phyloP scores from a whole-genome alignment of 2,329 filamentous ascomycete genomes.

The Massarina eburnea region DNA sequence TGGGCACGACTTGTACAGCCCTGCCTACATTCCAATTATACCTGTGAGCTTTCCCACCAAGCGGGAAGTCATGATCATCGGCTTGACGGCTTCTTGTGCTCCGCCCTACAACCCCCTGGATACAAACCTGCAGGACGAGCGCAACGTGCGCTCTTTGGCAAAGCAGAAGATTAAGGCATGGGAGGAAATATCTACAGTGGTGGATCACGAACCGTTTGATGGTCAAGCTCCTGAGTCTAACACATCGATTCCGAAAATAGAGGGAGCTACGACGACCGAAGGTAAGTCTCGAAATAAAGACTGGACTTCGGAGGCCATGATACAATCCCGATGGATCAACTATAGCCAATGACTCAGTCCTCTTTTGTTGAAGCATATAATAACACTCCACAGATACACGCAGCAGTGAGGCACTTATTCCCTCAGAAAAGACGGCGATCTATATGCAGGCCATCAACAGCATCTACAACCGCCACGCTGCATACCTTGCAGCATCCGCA shows the following conservation, averaged over 20 bases:
- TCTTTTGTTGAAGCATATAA: too few relatives aligned
- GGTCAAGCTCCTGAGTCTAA: too few relatives aligned
- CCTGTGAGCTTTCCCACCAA: conserved; percentile 22
- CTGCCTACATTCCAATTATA: conserved; percentile 19
- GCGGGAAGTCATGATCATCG: conserved; percentile 19
- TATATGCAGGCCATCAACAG: not conserved
- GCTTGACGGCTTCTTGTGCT: conserved; percentile 6
- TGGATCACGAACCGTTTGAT: conserved; percentile 2
- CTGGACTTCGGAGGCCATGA: not conserved
- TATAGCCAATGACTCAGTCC: not conserved
- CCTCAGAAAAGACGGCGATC: too few relatives aligned
- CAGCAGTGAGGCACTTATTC: too few relatives aligned
- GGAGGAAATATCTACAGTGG: conserved; percentile 7
- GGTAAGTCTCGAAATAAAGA: too few relatives aligned
- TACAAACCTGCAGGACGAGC: conserved; percentile 9
- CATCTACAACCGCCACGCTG: conserved; percentile 20
- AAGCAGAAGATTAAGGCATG: conserved; percentile 6
- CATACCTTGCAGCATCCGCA: conserved; percentile 26
- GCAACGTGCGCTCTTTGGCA: conserved; percentile 14
- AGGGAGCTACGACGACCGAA: too few relatives aligned
- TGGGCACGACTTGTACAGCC: conserved; percentile 32
- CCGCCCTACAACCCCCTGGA: conserved; percentile 12
- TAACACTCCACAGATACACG: not conserved
- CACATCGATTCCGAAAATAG: too few relatives aligned
- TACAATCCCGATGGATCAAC: conserved; percentile 1